Evolutionary conservation across 2,329 filamentous ascomycete genomes (phyloP).

Genomic region (Cyclaneusma minus): DNA sequence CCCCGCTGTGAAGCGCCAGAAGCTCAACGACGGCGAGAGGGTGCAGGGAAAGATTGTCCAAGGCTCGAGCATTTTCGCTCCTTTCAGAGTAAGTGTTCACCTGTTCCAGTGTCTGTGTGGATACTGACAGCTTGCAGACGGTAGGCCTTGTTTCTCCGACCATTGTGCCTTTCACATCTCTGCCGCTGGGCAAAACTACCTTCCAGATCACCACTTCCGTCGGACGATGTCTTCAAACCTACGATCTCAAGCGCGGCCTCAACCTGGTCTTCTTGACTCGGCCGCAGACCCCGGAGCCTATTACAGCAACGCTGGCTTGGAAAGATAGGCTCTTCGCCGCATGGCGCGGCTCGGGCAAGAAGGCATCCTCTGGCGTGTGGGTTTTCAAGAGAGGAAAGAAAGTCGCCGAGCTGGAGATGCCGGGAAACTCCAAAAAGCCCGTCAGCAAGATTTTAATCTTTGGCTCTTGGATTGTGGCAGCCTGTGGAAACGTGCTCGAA

Average conservation of each 20-base stretch:
- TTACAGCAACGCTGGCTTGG: conserved; percentile 80
- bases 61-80: conserved; percentile 76
- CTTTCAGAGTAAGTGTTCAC: conserved; percentile 55
- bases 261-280: conserved; percentile 88
- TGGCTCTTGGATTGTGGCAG: conserved; percentile 81
- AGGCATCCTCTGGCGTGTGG: conserved; percentile 58
- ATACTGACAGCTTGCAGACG: conserved; percentile 39
- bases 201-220: conserved; percentile 97
- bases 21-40: conserved; percentile 32
- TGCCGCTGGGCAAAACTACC: conserved; percentile 81
- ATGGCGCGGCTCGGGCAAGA: conserved; percentile 51
- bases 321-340: conserved; percentile 79
- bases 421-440: conserved; percentile 48
- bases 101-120: neutral
- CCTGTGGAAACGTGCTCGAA: conserved; percentile 60
- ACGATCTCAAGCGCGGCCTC: conserved; percentile 79
- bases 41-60: conserved; percentile 23
- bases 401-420: conserved; percentile 57
- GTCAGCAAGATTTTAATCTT: conserved; percentile 69
- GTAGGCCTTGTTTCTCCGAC: conserved; percentile 89
- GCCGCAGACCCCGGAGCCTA: conserved; percentile 71
- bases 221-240: conserved; percentile 81
- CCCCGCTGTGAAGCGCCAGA: conserved; percentile 65
- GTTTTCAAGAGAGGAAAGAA: conserved; percentile 84
- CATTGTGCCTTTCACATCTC: conserved; percentile 72